Conservation (phyloP, 2,329 filamentous ascomycete genomes). For the Apiospora aurea region DNA sequence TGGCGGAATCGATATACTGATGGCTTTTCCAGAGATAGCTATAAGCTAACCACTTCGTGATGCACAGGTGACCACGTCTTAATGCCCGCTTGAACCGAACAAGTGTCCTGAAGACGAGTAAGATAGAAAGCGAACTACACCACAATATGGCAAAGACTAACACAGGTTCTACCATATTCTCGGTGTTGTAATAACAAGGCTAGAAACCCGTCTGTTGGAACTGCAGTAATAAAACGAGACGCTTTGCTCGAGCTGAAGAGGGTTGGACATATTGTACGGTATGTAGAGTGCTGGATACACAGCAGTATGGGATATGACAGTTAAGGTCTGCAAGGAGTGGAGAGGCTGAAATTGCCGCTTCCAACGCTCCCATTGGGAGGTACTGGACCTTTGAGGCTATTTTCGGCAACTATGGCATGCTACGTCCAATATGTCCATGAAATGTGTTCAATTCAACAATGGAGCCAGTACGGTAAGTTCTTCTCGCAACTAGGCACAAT, state of each 20-base stretch:
- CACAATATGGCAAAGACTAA: slow-evolving; percentile 18
- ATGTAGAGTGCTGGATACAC: neutral
- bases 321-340: neutral
- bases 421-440: slow-evolving; percentile 4
- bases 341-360: neutral
- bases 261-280: neutral
- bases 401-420: slow-evolving; percentile 7
- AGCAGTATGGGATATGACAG: neutral
- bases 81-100: neutral
- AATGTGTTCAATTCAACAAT: slow-evolving; percentile 11
- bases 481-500: neutral
- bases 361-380: neutral
- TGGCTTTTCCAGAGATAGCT: slow-evolving; percentile 16
- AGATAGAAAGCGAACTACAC: slow-evolving; percentile 14
- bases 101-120: neutral
- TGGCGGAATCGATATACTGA: slow-evolving; percentile 3
- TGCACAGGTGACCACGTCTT: neutral
- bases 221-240: neutral
- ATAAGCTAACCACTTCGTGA: slow-evolving; percentile 12
- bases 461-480: slow-evolving; percentile 1
- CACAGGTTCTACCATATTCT: slow-evolving; percentile 2
- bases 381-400: neutral
- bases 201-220: neutral
- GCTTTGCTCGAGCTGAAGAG: neutral
- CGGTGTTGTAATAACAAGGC: neutral